These are phyloP conservation scores for Platismatia glauca DNA, from an alignment of 495 filamentous ascomycete genomes.

Conservation along the genomic window DNA sequence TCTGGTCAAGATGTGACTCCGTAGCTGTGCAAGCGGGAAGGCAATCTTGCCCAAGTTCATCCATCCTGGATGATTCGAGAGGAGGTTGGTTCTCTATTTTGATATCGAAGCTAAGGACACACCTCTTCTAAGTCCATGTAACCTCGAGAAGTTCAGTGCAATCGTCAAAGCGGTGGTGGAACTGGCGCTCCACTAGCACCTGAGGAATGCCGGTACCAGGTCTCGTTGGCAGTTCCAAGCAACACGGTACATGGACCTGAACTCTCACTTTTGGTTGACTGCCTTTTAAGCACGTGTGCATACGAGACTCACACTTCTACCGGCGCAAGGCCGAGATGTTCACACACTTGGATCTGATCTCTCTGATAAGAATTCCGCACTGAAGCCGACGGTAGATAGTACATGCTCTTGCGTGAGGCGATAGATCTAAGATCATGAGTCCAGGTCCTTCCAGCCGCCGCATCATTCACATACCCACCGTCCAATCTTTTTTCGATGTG, in stretches of 20 bases:
- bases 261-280: background rate
- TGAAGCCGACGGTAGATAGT: background rate
- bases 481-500: background rate
- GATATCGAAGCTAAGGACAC: background rate
- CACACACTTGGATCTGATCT: background rate
- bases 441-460: background rate
- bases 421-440: background rate
- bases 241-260: too few species aligned
- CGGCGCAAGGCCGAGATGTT: background rate
- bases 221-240: too few species aligned
- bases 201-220: background rate
- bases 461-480: background rate
- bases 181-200: background rate
- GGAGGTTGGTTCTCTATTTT: background rate
- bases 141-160: background rate
- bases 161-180: too few species aligned
- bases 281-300: background rate
- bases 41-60: too few species aligned
- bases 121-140: background rate
- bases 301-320: background rate
- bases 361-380: background rate
- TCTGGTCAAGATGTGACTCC: too few species aligned
- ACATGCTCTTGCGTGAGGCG: background rate
- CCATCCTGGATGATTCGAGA: too few species aligned
- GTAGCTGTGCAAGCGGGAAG: too few species aligned